Conservation (phyloP, 1,284 basidiomycete genomes). For the Leccinum cinnamomeum region DNA sequence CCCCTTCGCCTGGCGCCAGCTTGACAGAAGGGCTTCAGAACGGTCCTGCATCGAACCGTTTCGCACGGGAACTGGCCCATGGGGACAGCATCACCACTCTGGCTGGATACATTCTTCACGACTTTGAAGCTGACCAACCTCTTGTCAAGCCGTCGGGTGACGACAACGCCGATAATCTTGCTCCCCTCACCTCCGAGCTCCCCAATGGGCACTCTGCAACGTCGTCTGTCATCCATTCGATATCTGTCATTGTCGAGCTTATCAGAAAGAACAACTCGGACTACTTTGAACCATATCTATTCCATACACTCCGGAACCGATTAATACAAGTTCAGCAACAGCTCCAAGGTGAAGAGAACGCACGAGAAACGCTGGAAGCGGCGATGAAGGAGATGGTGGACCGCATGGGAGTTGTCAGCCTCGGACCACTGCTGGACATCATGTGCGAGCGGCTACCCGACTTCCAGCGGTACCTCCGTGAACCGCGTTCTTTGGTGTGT, state of each 20-base stretch:
- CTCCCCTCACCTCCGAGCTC: constrained; percentile 29
- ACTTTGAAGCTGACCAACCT: constrained; percentile 42
- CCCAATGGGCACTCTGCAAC: constrained; percentile 77
- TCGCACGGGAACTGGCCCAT: constrained; percentile 88
- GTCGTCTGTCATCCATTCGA: constrained; percentile 87
- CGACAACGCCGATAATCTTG: constrained; percentile 14
- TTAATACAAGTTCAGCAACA: constrained; percentile 86
- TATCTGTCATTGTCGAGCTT: constrained; percentile 92
- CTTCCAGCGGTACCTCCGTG: constrained; percentile 70
- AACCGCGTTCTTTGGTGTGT: constrained; percentile 76
- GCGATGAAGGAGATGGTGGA: constrained; percentile 87
- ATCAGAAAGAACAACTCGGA: constrained; percentile 99
- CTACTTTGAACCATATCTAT: constrained; percentile 98
- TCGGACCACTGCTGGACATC: constrained; percentile 81
- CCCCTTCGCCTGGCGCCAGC: constrained; percentile 79
- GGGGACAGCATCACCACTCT: constrained; percentile 74
- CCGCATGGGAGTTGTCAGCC: constrained; percentile 91
- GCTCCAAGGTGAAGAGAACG: constrained; percentile 54
- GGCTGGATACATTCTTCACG: constrained; percentile 78
- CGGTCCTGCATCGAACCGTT: constrained; percentile 78
- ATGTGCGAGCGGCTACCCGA: constrained; percentile 72
- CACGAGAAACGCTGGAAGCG: constrained; percentile 70
- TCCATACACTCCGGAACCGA: constrained; percentile 90
- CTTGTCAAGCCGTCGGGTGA: constrained; percentile 18
- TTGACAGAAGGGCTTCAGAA: constrained; percentile 65